Evolutionary conservation across 495 filamentous ascomycete genomes (phyloP), one percentile per base, ranked within the genome.

Genomic region (Bacidia gigantensis): DNA sequence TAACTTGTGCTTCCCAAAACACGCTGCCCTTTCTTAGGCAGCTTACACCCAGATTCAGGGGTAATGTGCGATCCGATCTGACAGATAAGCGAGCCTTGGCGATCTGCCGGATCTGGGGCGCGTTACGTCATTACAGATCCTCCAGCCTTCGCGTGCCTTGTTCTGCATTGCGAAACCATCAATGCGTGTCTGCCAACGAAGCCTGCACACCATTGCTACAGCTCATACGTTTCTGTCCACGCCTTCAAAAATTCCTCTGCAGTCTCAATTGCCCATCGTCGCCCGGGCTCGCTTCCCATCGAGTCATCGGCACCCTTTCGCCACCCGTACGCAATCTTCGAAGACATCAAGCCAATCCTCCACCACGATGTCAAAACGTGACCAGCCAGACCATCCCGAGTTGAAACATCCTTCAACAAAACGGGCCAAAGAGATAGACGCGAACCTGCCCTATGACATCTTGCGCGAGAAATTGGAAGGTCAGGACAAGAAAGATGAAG

Each of bases 391-490:
- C 12, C 53, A 64, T 46, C 62, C 62, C 21, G 62, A 62, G 26
- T 57, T 70, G 38, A 66, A 59, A 43, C 67, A 65, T 47, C 69
- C 69, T 0, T 59, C 59, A 1, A 69, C 69, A 0, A 71, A 71
- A 60, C 64, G 69, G 23, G 69, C 67, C 12, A 72, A 70, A 54
- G 46, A 72, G 53, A 55, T 70, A 26, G 69, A 71, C 48, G 53
- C 44, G 2, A 54, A 71, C 20, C 58, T 58, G 0, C 67, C 69
- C 0, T 65, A 57, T 42, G 52, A 57, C 40, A 21, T 56, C 17
- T 58, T 70, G n/a, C 3, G 50, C n/a, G 43, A 58, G 40, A 49
- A 51, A 12, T 58, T 70, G 18, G 51, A 64, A 21, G 14, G 60
- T 1, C 64, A 64, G 39, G 46, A 55, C n/a, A 54, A 54, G 1